Evolutionary conservation across 2,329 filamentous ascomycete species (phyloP).

Genomic region (Pseudogymnoascus sp.): DNA sequence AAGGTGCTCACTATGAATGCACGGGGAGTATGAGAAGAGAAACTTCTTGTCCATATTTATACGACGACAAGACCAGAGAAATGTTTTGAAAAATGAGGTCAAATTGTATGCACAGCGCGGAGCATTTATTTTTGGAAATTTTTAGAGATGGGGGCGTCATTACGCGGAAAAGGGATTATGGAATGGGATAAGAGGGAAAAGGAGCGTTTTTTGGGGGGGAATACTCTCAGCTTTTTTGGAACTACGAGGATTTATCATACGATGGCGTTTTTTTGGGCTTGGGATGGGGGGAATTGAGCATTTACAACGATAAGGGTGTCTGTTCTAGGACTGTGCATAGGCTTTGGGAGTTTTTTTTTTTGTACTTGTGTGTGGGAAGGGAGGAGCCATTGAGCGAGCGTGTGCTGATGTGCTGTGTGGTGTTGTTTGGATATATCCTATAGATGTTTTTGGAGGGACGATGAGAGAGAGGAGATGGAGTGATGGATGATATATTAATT

Average conservation of each 20-base stretch:
- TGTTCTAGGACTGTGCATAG: neutral
- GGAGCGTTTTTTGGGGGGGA: neutral
- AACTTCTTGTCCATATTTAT: neutral
- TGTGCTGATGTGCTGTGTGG: neutral
- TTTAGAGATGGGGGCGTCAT: neutral
- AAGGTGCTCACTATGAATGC: conserved; percentile 2
- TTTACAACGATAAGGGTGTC: neutral
- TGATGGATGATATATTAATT: neutral
- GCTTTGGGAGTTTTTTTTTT: neutral
- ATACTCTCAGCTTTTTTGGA: neutral
- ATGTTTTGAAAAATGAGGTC: neutral
- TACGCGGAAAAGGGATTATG: neutral
- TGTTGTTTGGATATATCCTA: neutral
- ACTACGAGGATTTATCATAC: neutral
- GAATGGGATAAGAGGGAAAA: neutral
- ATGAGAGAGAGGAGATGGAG: neutral
- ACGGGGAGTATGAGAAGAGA: neutral
- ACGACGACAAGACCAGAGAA: neutral
- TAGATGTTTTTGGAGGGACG: neutral
- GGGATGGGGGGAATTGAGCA: neutral
- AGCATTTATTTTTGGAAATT: neutral
- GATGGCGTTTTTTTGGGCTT: neutral
- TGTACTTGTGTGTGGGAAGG: no score
- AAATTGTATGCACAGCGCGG: neutral
- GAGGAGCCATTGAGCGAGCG: no score